Conservation (phyloP, 2,329 filamentous ascomycete species). For the Fusarium annulatum region DNA sequence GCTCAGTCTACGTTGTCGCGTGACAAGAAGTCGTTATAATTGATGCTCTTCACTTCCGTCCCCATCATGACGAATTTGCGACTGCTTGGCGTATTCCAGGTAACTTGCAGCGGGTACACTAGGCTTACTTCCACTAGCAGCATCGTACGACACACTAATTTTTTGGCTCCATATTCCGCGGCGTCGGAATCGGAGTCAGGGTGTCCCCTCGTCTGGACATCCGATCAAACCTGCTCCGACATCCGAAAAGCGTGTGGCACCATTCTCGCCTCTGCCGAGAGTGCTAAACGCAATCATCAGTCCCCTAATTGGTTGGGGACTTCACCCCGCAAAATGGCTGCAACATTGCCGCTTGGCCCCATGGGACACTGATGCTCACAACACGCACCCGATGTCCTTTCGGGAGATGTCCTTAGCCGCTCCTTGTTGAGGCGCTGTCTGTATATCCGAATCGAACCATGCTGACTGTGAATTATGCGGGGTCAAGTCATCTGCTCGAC, state of each 20-base stretch:
- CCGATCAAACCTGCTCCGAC: constrained; percentile 21
- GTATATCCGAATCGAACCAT: constrained; percentile 27
- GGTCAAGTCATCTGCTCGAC: constrained; percentile 21
- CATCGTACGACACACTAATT: background rate
- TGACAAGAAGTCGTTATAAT: background rate
- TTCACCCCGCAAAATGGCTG: constrained; percentile 24
- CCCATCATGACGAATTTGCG: background rate
- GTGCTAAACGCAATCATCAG: constrained; percentile 24
- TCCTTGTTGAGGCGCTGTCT: background rate
- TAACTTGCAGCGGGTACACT: background rate
- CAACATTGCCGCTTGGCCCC: constrained; percentile 3
- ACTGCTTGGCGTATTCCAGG: background rate
- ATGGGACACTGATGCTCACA: background rate
- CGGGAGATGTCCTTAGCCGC: constrained; percentile 28
- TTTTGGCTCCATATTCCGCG: background rate
- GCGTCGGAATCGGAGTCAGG: constrained; percentile 30
- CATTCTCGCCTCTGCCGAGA: constrained; percentile 13
- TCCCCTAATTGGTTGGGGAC: constrained; percentile 4
- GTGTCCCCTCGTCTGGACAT: background rate
- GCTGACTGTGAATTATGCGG: constrained; percentile 30
- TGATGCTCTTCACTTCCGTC: background rate
- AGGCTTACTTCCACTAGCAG: background rate
- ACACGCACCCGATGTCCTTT: constrained; percentile 17
- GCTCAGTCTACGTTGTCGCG: background rate
- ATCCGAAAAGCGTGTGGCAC: constrained; percentile 18